Conservation (phyloP, 2,329 filamentous ascomycete species). For the Fusarium proliferatum region DNA sequence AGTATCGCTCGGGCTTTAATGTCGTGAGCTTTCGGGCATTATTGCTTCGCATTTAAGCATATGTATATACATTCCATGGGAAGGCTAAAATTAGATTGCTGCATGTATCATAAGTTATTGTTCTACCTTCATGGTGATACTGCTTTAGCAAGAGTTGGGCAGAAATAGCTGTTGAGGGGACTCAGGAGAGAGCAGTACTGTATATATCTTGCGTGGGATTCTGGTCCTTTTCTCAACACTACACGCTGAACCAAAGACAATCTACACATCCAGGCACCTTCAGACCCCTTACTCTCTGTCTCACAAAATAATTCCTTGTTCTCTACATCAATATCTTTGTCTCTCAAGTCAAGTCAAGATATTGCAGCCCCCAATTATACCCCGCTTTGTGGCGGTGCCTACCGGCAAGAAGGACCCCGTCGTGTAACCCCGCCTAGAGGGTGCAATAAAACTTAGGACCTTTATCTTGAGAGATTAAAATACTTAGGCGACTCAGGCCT, state of each 20-base stretch:
- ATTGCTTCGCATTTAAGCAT: neutral
- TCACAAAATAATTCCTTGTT: neutral
- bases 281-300: accelerated
- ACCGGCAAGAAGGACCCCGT: constrained; percentile 21
- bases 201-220: neutral
- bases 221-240: neutral
- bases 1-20: neutral
- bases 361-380: constrained; percentile 9
- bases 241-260: neutral
- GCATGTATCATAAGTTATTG: neutral
- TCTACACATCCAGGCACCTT: neutral
- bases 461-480: accelerated
- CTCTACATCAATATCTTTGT: neutral
- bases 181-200: neutral
- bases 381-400: constrained; percentile 46
- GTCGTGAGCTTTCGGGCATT: neutral
- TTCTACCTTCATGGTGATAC: neutral
- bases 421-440: constrained; percentile 23
- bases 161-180: neutral
- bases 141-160: neutral
- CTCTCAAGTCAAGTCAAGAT: neutral
- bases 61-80: neutral
- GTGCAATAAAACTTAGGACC: neutral
- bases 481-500: accelerated
- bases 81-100: neutral